Base-by-base conservation (phyloP, 805 yeast genomes). In the Jamesozyma gamospora region DNA sequence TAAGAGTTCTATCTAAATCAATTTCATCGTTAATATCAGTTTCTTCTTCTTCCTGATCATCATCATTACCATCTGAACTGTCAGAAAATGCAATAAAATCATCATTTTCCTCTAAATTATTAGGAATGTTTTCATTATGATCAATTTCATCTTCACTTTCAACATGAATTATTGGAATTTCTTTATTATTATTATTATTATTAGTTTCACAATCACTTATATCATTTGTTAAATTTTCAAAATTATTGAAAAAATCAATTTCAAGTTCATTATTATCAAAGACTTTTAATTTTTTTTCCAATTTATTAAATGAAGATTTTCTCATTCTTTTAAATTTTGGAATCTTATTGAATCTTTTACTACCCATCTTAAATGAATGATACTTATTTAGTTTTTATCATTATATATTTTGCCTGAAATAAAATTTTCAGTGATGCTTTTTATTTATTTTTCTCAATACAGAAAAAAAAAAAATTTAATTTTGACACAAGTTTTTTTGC, bases 51-150 rank as follows among this genome's bases (percentile, higher is more conserved):
- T 41, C 48, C 10, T 24, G 38, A 30, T 32, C 25, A 10, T 36
- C 43, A 11, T 38, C 33, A 15, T 21, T 39, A 18, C 21, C 61
- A 25, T 52, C 56, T 18, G 57, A 50, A 34, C 52, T 47, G 14
- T 60, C 56, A 14, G 64, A 66, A 19, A 69, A 54, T 4, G 69
- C 64, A 29, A 69, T 69, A 45, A 64, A 69, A 41, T 69, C 74
- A 5, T 52, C 59, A 41, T 68, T 68, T 4, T 56, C 58, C 6
- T 58, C 64, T 18, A 67, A 49, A 13, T 56, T 63, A 40, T 63
- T 36, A 12, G 19, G 14, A n/a, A n/a, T n/a, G 3, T 13, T 21
- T 21, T 12, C 7, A 15, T n/a, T 7, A 16, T 9, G 3, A 2
- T 28, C n/a, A 7, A 6, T n/a, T 18, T 24, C 31, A 4, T 25